Conservation (phyloP, 2,329 filamentous ascomycete species). For the Nigrospora osmanthi region DNA sequence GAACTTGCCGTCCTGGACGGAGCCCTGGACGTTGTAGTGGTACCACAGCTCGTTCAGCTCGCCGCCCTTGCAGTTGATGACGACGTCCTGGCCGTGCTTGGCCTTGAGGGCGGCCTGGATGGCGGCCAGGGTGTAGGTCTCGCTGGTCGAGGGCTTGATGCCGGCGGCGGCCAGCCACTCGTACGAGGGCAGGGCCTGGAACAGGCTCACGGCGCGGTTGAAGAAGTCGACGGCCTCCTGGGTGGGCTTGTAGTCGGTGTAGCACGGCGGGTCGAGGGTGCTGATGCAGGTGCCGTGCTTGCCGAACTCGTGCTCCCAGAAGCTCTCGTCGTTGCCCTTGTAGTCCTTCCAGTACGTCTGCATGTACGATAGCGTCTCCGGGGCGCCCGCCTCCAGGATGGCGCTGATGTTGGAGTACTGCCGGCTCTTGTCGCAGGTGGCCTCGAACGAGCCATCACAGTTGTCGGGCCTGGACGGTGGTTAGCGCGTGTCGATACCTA, state of each 20-base stretch:
- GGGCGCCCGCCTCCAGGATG: slow-evolving; percentile 38
- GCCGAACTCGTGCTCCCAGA: slow-evolving; percentile 70
- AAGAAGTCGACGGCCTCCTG: slow-evolving; percentile 66
- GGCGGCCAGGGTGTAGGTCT: slow-evolving; percentile 50
- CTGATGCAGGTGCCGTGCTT: slow-evolving; percentile 70
- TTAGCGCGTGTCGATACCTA: background rate
- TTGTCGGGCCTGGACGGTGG: slow-evolving; percentile 43
- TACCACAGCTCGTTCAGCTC: slow-evolving; percentile 51
- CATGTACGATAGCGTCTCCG: slow-evolving; percentile 55
- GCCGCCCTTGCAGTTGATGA: slow-evolving; percentile 45
- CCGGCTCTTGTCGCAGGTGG: slow-evolving; percentile 54
- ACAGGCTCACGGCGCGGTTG: slow-evolving; percentile 55
- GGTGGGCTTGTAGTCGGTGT: slow-evolving; percentile 47
- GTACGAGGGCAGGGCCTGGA: slow-evolving; percentile 60
- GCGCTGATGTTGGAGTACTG: slow-evolving; percentile 57
- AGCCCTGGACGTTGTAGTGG: slow-evolving; percentile 54
- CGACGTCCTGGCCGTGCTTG: slow-evolving; percentile 43
- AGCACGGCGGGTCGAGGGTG: slow-evolving; percentile 61
- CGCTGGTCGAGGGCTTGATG: slow-evolving; percentile 42
- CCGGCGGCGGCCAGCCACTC: slow-evolving; percentile 52
- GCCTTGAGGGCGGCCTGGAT: slow-evolving; percentile 51
- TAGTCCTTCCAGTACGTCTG: slow-evolving; percentile 65
- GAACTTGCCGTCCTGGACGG: slow-evolving; percentile 53
- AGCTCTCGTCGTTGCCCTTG: slow-evolving; percentile 51
- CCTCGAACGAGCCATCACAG: slow-evolving; percentile 63